Evolutionary conservation across 768 basidiomycete genomes (phyloP).

Genomic region (Amanita brunnescens): DNA sequence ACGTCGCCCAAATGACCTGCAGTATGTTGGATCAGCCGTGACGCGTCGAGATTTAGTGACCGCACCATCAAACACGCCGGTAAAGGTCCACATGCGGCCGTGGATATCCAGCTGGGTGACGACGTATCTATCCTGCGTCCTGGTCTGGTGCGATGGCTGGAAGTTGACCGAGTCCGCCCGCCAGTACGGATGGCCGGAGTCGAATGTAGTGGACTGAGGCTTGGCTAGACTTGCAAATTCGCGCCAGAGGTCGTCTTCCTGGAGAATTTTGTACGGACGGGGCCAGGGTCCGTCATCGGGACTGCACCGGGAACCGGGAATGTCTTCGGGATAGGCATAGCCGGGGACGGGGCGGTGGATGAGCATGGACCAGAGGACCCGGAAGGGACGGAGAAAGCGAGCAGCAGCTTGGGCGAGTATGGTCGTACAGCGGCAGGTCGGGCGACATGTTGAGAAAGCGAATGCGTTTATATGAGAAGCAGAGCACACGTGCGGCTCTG

Average conservation of each 20-base stretch:
- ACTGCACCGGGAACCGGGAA: conserved; percentile 51
- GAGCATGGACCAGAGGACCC: conserved; percentile 27
- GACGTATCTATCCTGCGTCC: conserved; percentile 58
- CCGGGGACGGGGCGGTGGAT: conserved; percentile 27
- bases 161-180: conserved; percentile 59
- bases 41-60: neutral
- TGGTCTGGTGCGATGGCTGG: conserved; percentile 46
- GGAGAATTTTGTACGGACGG: conserved; percentile 43
- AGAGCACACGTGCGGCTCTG: too few relatives aligned
- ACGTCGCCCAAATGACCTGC: conserved; percentile 62
- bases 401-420: neutral
- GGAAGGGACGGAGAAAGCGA: conserved; percentile 10
- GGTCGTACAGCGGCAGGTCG: neutral
- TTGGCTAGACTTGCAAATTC: conserved; percentile 42
- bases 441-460: neutral
- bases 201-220: conserved; percentile 31
- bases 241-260: conserved; percentile 44
- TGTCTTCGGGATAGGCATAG: conserved; percentile 51
- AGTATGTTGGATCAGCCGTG: neutral
- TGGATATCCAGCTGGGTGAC: conserved; percentile 47
- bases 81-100: conserved; percentile 53
- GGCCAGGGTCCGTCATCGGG: conserved; percentile 64
- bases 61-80: conserved; percentile 65
- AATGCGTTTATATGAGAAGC: too few relatives aligned
- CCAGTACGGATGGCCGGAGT: conserved; percentile 25